phyloP scores from a whole-genome alignment of 2,329 filamentous ascomycete species.

The Cladosporium sp. region DNA sequence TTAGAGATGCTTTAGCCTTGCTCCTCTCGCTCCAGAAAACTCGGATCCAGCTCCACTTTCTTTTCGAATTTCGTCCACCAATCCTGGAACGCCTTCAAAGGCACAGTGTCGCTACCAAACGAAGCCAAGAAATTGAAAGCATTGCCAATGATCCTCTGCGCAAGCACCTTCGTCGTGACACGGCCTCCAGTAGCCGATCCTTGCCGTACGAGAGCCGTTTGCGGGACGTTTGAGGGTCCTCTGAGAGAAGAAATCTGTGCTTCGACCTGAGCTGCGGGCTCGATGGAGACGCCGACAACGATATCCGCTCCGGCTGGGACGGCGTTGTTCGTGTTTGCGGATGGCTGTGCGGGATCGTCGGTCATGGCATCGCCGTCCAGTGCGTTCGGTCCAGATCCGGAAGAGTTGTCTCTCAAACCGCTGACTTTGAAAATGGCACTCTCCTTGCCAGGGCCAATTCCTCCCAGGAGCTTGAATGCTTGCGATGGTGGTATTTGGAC shows the following conservation, averaged over 20 bases:
- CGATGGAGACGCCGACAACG: conserved; percentile 77
- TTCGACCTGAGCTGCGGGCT: conserved; percentile 68
- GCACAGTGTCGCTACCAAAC: conserved; percentile 85
- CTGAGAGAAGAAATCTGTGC: conserved; percentile 62
- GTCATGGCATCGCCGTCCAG: conserved; percentile 49
- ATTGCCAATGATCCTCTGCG: conserved; percentile 92
- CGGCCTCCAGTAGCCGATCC: conserved; percentile 21
- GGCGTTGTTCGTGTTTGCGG: conserved; percentile 20
- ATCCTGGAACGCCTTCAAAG: conserved; percentile 90
- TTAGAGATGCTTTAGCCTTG: conserved; percentile 7
- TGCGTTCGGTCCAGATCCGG: conserved; percentile 31
- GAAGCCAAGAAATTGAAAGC: conserved; percentile 95
- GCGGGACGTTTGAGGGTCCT: conserved; percentile 24
- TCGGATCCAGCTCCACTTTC: conserved; percentile 77
- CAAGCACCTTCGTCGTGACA: conserved; percentile 70
- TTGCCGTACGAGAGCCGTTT: conserved; percentile 33
- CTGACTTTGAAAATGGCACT: conserved; percentile 84
- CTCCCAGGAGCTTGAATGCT: conserved; percentile 82
- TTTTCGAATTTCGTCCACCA: conserved; percentile 98
- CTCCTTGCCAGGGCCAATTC: conserved; percentile 83
- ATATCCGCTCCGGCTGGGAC: conserved; percentile 43
- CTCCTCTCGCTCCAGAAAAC: conserved; percentile 75
- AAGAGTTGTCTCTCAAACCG: conserved; percentile 33
- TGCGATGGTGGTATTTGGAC: conserved; percentile 60
- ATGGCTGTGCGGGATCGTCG: conserved; percentile 30